phyloP scores from a whole-genome alignment of 78 protist species.

The Protostelium mycophagum region DNA sequence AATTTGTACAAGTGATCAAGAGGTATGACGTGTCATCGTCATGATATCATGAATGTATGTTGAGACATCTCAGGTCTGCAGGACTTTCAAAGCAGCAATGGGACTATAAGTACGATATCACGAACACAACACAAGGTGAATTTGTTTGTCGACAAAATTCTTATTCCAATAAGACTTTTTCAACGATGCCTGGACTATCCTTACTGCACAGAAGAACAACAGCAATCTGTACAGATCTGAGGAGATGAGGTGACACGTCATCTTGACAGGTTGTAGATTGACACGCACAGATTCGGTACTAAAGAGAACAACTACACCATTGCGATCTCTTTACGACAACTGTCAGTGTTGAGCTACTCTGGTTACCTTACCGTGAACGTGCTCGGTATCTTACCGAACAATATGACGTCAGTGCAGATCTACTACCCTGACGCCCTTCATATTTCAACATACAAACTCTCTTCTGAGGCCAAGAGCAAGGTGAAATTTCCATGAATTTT shows the following conservation, averaged over 20 bases:
- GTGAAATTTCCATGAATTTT: too few species aligned
- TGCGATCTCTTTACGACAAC: not conserved
- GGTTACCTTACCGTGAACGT: not conserved
- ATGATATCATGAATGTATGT: not conserved
- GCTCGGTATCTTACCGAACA: too few species aligned
- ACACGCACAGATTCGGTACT: not conserved
- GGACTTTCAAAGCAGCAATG: not conserved
- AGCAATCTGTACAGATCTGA: not conserved
- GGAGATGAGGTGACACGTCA: too few species aligned
- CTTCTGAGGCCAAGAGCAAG: too few species aligned
- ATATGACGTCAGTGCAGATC: not conserved
- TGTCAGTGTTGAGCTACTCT: not conserved
- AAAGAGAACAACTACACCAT: not conserved
- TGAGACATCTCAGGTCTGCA: not conserved
- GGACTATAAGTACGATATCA: not conserved
- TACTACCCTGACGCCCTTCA: not conserved
- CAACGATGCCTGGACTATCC: not conserved
- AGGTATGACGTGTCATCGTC: not conserved
- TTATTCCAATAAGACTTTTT: not conserved
- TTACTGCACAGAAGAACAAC: not conserved
- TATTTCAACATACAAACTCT: not conserved
- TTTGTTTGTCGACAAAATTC: not conserved
- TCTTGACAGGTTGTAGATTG: not conserved
- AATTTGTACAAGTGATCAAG: not conserved
- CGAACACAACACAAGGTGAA: not conserved